Evolutionary conservation across 2,329 filamentous ascomycete species (phyloP), one percentile per base, ranked within the genome.

Genomic region (Beauveria rudraprayagi): DNA sequence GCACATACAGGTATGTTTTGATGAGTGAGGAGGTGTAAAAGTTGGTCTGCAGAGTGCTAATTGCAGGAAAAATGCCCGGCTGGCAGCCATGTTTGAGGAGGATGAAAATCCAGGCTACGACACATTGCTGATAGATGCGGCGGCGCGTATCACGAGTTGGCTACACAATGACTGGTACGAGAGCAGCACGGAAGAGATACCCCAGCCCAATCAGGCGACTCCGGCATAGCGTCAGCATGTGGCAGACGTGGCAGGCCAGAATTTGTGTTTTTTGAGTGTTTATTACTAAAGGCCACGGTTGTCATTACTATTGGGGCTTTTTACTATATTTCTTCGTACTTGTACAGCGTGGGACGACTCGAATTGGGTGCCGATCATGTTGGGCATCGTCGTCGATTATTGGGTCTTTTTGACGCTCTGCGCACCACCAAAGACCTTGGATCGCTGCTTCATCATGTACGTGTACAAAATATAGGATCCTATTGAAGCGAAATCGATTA

Each of bases 371-470:
- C 26, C 30, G 19, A 16, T 7, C 3, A 47, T 43, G 28, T 53
- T 6, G n/a, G 55, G 5, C 11, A 37, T 37, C 8, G 55, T 37
- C 17, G n/a, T 46, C n/a, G 63, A 48, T 63, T 68, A 79, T 67
- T 77, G 72, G 11, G 67, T 68, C 63, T 76, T 76, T 70, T 81
- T 69, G 30, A 41, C 22, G 19, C 10, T 30, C 44, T 50, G n/a
- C 10, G 43, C 54, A 54, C 52, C 47, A 24, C 51, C 41, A 34
- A 62, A n/a, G 59, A 93, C 84, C 82, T 91, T 96, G 66, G 84
- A 82, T 67, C 93, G 82, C 81, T 99, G 94, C 64, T 82, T 81
- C 80, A 97, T 90, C 94, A 99, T 97, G 75, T 99, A 90, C 24
- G 90, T 91, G 72, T 94, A 97, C 62, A 97, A 76, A 61, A 95